phyloP scores from a whole-genome alignment of 2,329 filamentous ascomycete genomes.

The Helotiales sp. region DNA sequence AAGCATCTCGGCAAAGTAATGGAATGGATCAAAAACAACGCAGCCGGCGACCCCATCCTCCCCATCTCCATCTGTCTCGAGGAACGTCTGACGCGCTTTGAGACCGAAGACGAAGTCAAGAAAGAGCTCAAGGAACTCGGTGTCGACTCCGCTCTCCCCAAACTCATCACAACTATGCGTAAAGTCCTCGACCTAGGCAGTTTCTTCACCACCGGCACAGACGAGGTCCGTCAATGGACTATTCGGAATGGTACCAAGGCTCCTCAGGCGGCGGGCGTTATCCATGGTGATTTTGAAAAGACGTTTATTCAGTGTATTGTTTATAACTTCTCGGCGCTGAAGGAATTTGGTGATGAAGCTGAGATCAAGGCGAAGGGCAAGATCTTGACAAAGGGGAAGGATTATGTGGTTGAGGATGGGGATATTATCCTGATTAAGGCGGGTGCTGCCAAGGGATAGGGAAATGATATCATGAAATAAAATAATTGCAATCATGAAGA shows the following conservation, averaged over 20 bases:
- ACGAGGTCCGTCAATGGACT: slow-evolving; percentile 98
- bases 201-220: slow-evolving; percentile 95
- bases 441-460: slow-evolving; percentile 35
- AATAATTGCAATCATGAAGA: background rate
- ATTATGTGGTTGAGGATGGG: slow-evolving; percentile 86
- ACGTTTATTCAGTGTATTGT: slow-evolving; percentile 97
- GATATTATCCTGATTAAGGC: slow-evolving; percentile 41
- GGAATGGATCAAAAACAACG: slow-evolving; percentile 93
- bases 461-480: slow-evolving; percentile 14
- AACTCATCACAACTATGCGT: slow-evolving; percentile 91
- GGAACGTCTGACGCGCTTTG: slow-evolving; percentile 82
- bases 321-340: slow-evolving; percentile 81
- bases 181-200: slow-evolving; percentile 85
- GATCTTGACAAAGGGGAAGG: slow-evolving; percentile 97
- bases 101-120: slow-evolving; percentile 71
- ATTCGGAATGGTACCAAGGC: slow-evolving; percentile 95
- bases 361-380: slow-evolving; percentile 93
- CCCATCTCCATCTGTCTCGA: slow-evolving; percentile 92
- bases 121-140: slow-evolving; percentile 89
- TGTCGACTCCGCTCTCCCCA: slow-evolving; percentile 85
- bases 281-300: slow-evolving; percentile 98
- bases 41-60: slow-evolving; percentile 84
- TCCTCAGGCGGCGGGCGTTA: slow-evolving; percentile 96
- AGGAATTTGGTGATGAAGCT: slow-evolving; percentile 85
- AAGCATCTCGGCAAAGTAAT: slow-evolving; percentile 94